Conservation (phyloP, 1,284 basidiomycete genomes). For the Rhodotorula sp. region DNA sequence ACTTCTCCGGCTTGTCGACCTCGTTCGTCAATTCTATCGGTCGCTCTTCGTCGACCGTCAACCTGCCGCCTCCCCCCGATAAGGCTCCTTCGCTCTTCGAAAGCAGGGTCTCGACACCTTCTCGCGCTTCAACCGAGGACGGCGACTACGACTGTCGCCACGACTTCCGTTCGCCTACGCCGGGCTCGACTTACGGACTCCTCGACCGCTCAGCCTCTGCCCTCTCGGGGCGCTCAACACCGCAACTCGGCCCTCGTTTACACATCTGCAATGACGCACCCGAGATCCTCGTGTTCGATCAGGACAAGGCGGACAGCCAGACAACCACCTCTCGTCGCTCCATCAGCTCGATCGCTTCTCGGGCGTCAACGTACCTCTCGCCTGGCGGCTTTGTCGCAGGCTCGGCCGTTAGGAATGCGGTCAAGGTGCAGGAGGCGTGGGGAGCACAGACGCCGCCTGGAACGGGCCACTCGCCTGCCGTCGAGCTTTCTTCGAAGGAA, state of each 20-base stretch:
- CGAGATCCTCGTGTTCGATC: background rate
- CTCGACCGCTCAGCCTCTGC: slow-evolving; percentile 18
- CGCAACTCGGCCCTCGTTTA: background rate
- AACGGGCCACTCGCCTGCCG: slow-evolving; percentile 22
- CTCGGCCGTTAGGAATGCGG: slow-evolving; percentile 13
- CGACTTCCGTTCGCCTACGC: slow-evolving; percentile 34
- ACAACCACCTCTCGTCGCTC: slow-evolving; percentile 4
- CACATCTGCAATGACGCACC: background rate
- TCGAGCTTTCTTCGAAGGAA: slow-evolving; percentile 28
- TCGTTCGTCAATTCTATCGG: slow-evolving; percentile 26
- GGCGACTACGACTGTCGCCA: background rate
- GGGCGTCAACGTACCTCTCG: slow-evolving; percentile 16
- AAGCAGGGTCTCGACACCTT: background rate
- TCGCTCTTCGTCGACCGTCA: slow-evolving; percentile 12
- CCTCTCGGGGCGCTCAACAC: background rate
- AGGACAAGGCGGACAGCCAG: background rate
- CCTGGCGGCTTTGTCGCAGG: slow-evolving; percentile 20
- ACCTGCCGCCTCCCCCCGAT: background rate
- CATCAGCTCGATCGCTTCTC: slow-evolving; percentile 13
- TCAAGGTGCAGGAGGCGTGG: slow-evolving; percentile 23
- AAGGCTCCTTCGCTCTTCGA: slow-evolving; percentile 1
- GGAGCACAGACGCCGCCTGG: slow-evolving; percentile 16
- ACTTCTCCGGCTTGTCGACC: slow-evolving; percentile 28
- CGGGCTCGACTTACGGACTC: slow-evolving; percentile 21
- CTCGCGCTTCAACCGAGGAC: slow-evolving; percentile 12